phyloP scores from a whole-genome alignment of 2,329 filamentous ascomycete species.

The Aspergillus melleus region DNA sequence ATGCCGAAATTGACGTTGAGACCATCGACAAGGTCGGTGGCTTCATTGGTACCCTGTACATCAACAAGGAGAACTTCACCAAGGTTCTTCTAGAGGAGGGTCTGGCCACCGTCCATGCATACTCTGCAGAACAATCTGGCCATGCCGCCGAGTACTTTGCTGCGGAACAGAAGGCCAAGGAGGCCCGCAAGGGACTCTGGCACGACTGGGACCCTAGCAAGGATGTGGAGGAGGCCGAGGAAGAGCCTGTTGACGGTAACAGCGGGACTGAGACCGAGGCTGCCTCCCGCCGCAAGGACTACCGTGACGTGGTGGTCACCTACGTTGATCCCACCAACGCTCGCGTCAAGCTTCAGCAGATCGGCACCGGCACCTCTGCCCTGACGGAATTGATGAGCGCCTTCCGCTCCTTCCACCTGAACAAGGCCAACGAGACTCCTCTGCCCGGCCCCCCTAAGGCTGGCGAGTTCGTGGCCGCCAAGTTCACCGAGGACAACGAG shows the following conservation, averaged over 20 bases:
- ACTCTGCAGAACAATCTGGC: constrained; percentile 93
- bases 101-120: constrained; percentile 85
- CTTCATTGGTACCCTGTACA: constrained; percentile 91
- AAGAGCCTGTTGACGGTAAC: constrained; percentile 48
- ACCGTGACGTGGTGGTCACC: constrained; percentile 90
- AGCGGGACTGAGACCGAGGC: constrained; percentile 56
- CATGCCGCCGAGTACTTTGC: constrained; percentile 83
- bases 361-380: constrained; percentile 80
- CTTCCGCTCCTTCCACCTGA: constrained; percentile 88
- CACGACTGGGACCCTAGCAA: constrained; percentile 90
- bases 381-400: constrained; percentile 86
- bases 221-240: constrained; percentile 65
- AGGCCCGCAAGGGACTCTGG: constrained; percentile 84
- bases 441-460: constrained; percentile 79
- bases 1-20: constrained; percentile 93
- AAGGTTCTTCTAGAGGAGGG: constrained; percentile 93
- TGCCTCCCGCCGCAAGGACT: constrained; percentile 74
- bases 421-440: constrained; percentile 73
- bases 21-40: constrained; percentile 95
- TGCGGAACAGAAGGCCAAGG: constrained; percentile 87
- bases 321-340: constrained; percentile 77
- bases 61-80: constrained; percentile 94
- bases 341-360: constrained; percentile 85
- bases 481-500: constrained; percentile 82
- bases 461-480: constrained; percentile 86